Base-by-base conservation (phyloP, 805 yeast genomes). In the Sporopachydermia quercuum region DNA sequence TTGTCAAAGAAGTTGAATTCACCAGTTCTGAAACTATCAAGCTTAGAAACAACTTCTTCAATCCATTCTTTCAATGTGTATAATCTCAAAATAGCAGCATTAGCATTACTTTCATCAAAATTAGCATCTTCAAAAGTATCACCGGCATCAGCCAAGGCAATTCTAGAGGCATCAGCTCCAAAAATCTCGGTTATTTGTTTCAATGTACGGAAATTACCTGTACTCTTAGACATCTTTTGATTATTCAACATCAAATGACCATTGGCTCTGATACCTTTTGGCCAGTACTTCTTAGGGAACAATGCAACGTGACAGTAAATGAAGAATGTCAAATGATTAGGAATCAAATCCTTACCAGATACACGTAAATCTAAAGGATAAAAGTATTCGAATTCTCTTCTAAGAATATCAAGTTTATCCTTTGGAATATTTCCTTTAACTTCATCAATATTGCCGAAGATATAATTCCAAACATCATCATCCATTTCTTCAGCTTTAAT, bases 111-210 rank as follows among this genome's bases (percentile, higher is more conserved):
- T 65, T 91, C 98, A 54, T 91, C 98, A 55, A 91, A 83, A 68
- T 91, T 91, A 40, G 98, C 98, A 61, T 91, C 98, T 65, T 91
- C 98, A 49, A 86, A 76, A 35, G 91, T 69, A 58, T 91, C 98
- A 68, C 98, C 98, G 39, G 96, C 96, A 66, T 91, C 98, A 37
- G 97, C 98, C 48, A 91, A 67, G 3, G 98, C 96, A 58, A 91
- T 83, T 70, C 98, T 81, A 6, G 95, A 68, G 35, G 97, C 96
- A 61, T 91, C 98, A 39, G 97, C 94, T 60, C 98, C 98, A 50
- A 78, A 91, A 63, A 91, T 91, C 51, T 75, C 70, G 44, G 78
- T 78, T 57, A 81, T 72, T 60, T 91, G 85, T 51, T 77, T 72
- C 59, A 91, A 68, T 39, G 97, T 91, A 77, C 84, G 69, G 58